Percentiles rank a stretch among this genome's conserved stretches.
These are phyloP conservation scores for Polyplosphaeria fusca DNA, from an alignment of 495 filamentous ascomycete genomes.

Conservation along the genomic window DNA sequence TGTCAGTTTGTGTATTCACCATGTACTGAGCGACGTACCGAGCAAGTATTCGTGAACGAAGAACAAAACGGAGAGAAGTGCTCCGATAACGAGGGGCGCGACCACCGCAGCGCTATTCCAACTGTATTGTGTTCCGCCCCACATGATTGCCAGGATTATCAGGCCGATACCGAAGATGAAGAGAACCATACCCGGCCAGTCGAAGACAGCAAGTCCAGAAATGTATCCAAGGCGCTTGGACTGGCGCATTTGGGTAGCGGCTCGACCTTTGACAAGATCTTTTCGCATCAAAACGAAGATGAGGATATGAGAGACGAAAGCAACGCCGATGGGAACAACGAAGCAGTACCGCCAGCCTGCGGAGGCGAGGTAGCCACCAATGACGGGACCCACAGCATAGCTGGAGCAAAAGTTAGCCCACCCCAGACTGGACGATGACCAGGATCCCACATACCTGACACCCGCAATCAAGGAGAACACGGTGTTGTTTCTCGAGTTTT, in stretches of 20 bases:
- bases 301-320: constrained; percentile 40
- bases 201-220: constrained; percentile 50
- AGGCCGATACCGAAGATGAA: constrained; percentile 58
- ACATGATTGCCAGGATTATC: constrained; percentile 56
- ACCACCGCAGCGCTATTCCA: constrained; percentile 54
- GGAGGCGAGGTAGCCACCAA: constrained; percentile 48
- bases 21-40: too few relatives aligned
- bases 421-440: neutral
- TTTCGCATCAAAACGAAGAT: constrained; percentile 46
- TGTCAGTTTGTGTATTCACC: too few relatives aligned
- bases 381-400: constrained; percentile 51
- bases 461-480: constrained; percentile 53
- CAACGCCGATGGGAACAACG: constrained; percentile 54
- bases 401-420: neutral
- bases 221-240: constrained; percentile 29
- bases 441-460: constrained; percentile 43
- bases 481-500: constrained; percentile 58
- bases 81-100: constrained; percentile 51
- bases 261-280: constrained; percentile 39
- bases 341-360: constrained; percentile 60
- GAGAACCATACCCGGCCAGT: constrained; percentile 53
- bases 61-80: constrained; percentile 47
- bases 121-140: constrained; percentile 56
- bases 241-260: neutral
- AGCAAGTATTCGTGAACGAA: constrained; percentile 56